Evolutionary conservation across 139 green algal species (phyloP).

Genomic region (Chlamydomonas applanata): DNA sequence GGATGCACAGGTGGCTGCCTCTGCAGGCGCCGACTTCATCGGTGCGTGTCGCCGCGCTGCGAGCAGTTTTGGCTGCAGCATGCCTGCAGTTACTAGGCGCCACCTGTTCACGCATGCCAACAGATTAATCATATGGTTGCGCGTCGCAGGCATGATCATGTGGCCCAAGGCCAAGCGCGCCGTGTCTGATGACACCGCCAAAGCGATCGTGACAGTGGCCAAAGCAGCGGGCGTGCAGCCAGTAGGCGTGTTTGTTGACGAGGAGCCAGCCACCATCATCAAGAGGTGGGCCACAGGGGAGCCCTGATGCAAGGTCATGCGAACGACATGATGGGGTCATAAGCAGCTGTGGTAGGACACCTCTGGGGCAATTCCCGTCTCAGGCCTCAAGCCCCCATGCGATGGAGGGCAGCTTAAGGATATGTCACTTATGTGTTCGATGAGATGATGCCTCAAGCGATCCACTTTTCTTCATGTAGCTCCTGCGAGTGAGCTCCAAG

Average conservation of each 20-base stretch:
- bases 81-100: background rate
- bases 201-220: constrained; percentile 56
- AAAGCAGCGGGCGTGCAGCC: constrained; percentile 40
- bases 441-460: too few species aligned
- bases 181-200: constrained; percentile 51
- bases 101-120: background rate
- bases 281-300: constrained; percentile 21
- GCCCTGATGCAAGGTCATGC: too few species aligned
- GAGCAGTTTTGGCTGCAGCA: background rate
- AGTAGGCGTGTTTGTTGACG: constrained; percentile 90
- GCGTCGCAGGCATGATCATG: constrained; percentile 78
- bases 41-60: constrained; percentile 18
- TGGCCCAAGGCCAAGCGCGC: constrained; percentile 79
- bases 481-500: too few species aligned
- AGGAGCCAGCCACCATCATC: constrained; percentile 65
- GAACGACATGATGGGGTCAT: too few species aligned
- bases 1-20: constrained; percentile 65
- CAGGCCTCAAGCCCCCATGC: too few species aligned
- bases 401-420: too few species aligned
- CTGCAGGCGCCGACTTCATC: constrained; percentile 53
- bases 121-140: too few species aligned
- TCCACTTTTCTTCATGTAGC: too few species aligned
- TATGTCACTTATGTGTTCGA: too few species aligned
- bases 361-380: too few species aligned
- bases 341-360: background rate